Percentiles rank a stretch among this genome's conserved stretches.
Evolutionary conservation across 2,329 filamentous ascomycete species (phyloP).

Genomic region (Clonostachys chloroleuca): DNA sequence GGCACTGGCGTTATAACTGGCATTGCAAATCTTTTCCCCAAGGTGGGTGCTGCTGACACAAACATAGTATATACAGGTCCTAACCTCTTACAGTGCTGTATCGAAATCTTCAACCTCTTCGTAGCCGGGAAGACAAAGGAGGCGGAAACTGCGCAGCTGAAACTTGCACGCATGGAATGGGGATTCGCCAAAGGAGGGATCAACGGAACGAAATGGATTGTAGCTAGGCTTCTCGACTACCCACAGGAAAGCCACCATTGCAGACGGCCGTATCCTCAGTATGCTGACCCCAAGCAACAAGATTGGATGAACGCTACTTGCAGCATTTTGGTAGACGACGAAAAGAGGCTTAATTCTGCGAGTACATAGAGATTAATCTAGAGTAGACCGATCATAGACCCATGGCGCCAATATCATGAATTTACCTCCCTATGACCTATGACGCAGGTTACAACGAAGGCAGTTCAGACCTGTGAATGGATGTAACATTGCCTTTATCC

Average conservation of each 20-base stretch:
- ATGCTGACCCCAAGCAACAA: slow-evolving; percentile 23
- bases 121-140: slow-evolving; percentile 37
- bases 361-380: too few relatives aligned
- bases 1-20: slow-evolving; percentile 58
- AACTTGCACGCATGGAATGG: slow-evolving; percentile 48
- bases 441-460: too few relatives aligned
- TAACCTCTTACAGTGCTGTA: slow-evolving; percentile 22
- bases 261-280: slow-evolving; percentile 48
- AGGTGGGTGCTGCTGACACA: slow-evolving; percentile 27
- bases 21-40: slow-evolving; percentile 58
- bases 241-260: slow-evolving; percentile 44
- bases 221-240: slow-evolving; percentile 48
- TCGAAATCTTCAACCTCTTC: slow-evolving; percentile 43
- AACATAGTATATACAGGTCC: too few relatives aligned
- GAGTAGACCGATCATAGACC: too few relatives aligned
- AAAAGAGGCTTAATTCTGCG: background rate
- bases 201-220: slow-evolving; percentile 56
- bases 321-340: slow-evolving; percentile 6
- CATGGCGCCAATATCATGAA: too few relatives aligned
- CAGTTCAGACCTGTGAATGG: too few relatives aligned
- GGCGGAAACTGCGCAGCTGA: slow-evolving; percentile 42
- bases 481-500: too few relatives aligned
- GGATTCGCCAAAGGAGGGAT: slow-evolving; percentile 55
- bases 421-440: too few relatives aligned
- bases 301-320: slow-evolving; percentile 18